Evolutionary conservation across 2,329 filamentous ascomycete genomes (phyloP), one percentile per base, ranked within the genome.

Genomic region (Venturia effusa): DNA sequence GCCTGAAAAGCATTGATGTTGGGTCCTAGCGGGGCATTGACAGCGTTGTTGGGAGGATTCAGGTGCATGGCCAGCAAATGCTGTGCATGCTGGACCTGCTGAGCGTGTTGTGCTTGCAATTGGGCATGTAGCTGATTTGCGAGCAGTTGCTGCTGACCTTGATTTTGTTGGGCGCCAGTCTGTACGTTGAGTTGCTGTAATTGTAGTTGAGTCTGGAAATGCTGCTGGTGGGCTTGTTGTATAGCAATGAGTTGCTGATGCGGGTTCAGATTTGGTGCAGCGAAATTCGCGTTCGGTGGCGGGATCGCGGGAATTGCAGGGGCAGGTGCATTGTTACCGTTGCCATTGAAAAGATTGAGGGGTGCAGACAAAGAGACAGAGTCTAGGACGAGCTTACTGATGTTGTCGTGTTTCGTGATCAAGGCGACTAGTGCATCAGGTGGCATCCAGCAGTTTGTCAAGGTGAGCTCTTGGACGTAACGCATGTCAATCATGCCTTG

Each of bases 371-470:
- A 73, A 7, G 87, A 90, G 0, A 89, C 83, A 0, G 85, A 86
- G 67, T 88, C 80, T 1, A 90, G 74, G 10, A 80, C 79, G 19
- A 90, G 71, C 24, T 78, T 80, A 66, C 81, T 76, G 15, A 89
- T 72, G 1, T 72, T 76, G 8, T 73, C 70, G 71, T 86, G 81
- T 4, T 73, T 71, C 2, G 75, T 74, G 65, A 86, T 74, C 61
- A 86, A 78, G 13, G 78, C 75, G 39, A 80, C 69, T 39, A 89
- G 76, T 1, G 84, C 77, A 48, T 81, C 76, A 0, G 87, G 86
- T 2, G 81, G 81, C 15, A 84, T 76, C 86, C 87, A 90, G 73
- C 87, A 89, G 68, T 90, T 90, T 68, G 83, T 83, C 10, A 90
- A 75, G 0, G 81, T 85, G 2, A 90, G 72, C 61, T 84, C 76